Evolutionary conservation across 257 asterid species (phyloP), one percentile per base, ranked within the genome.

Genomic region (Buddleja alternifolia): DNA sequence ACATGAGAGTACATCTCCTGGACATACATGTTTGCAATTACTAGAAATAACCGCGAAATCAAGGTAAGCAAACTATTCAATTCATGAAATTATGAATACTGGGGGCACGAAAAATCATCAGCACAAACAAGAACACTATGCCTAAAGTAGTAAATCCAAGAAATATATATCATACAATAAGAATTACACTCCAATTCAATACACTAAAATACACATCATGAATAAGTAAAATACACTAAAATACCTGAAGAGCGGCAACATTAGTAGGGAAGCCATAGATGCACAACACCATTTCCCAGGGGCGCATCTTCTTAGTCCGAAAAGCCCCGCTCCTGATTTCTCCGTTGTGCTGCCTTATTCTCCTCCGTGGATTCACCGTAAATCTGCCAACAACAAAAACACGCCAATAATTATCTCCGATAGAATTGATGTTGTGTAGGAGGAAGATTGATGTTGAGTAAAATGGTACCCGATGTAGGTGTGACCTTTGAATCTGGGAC

Each of bases 261-360:
- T 86, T 87, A 60, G 96, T 80, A 10, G 99, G 96, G 70, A 94
- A 94, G 37, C 99, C 99, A 62, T 94, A 89, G 55, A 94, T 86
- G 83, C 99, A 94, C 65, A 94, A 10, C 48, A 89, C 90, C 99
- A 94, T 89, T 75, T 94, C 99, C 99, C 97, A 94, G 0, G 99
- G 99, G n/a, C 97, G 95, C 77, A 73, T 84, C 74, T 47, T 80
- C 93, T 94, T 91, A 5, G 99, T 94, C 79, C 96, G 80, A 80
- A 76, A 73, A 4, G 97, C 99, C 19, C 99, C 99, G 42, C 93
- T 62, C 72, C 84, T 71, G 21, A 82, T 83, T 66, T 89, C 97
- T 62, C 99, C 97, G 71, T 94, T 94, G 83, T 91, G 99, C 81
- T 91, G 99, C 84, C 97, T 80, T 53, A 94, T 90, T 75, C 99